Evolutionary conservation across 257 asterid genomes (phyloP).

Genomic region (Nicotiana attenuata): DNA sequence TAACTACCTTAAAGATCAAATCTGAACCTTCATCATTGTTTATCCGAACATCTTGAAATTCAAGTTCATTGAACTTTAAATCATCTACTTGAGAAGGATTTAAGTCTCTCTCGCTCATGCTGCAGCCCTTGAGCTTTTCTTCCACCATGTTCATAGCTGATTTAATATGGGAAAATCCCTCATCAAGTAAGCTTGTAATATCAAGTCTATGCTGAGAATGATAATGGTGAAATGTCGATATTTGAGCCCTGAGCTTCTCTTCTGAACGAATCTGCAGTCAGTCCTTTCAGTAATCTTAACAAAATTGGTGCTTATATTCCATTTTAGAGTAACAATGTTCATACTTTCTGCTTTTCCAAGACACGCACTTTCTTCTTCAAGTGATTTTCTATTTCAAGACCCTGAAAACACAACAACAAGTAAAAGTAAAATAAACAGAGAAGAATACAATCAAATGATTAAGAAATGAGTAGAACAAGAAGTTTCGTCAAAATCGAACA

Average conservation of each 20-base stretch:
- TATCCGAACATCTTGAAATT: slow-evolving; percentile 72
- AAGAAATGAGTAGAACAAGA: slow-evolving; percentile 3
- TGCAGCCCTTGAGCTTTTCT: slow-evolving; percentile 52
- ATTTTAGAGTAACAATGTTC: slow-evolving; percentile 16
- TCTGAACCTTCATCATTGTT: slow-evolving; percentile 40
- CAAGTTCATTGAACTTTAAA: slow-evolving; percentile 39
- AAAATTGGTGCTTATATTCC: slow-evolving; percentile 1
- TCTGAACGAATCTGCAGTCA: slow-evolving; percentile 44
- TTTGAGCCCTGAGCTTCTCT: slow-evolving; percentile 51
- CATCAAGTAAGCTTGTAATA: slow-evolving; percentile 57
- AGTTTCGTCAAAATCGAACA: not conserved
- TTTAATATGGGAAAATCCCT: slow-evolving; percentile 61
- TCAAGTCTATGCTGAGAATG: slow-evolving; percentile 49
- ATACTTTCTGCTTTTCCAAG: slow-evolving; percentile 68
- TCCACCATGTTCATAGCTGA: slow-evolving; percentile 39
- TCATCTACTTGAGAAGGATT: slow-evolving; percentile 33
- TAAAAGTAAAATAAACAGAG: slow-evolving; percentile 6
- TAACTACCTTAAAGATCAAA: slow-evolving; percentile 45
- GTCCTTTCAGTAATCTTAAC: slow-evolving; percentile 18
- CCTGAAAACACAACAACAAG: slow-evolving; percentile 42
- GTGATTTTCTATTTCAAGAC: slow-evolving; percentile 85
- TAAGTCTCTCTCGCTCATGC: slow-evolving; percentile 40
- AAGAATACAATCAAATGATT: not conserved
- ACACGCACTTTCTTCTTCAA: slow-evolving; percentile 60
- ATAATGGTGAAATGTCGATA: slow-evolving; percentile 40